Evolutionary conservation across 805 yeast species (phyloP), one percentile per base, ranked within the genome.

Genomic region (Monosporozyma aerobia): DNA sequence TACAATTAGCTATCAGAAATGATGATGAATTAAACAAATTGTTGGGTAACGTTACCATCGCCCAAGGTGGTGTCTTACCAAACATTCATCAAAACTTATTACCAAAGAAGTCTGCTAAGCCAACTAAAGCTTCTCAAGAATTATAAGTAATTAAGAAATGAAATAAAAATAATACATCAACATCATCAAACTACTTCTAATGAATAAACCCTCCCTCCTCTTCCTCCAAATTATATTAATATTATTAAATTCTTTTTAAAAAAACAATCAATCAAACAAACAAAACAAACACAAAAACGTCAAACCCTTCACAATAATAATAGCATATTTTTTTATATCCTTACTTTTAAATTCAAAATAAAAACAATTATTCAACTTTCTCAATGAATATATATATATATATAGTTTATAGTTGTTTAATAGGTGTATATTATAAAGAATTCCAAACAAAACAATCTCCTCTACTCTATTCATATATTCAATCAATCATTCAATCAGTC

Each of bases 11-110:
- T 75, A 90, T 90, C 81, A 88, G 98, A 82, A 92, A 90, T 72
- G 98, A 92, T 81, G 97, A 92, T 78, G 97, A 92, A 77, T 82
- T 92, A 75, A 90, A 92, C 87, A 90, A 87, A 76, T 82, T 90
- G 67, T 80, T 92, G 61, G 83, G 85, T 59, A 89, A 89, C 73
- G 99, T 92, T 61, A 90, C 97, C 60, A 92, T 90, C 68, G 97
- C 97, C 63, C 95, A 90, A 77, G 97, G 97, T 85, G 97, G 97
- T 87, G 97, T 92, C 67, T 82, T 90, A 75, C 97, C 97, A 79
- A 88, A 89, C 84, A 87, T 90, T 72, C 96, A 88, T 78, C 89
- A 84, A 77, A 84, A 85, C 79, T 84, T 90, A 74, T 83, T 90
- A 69, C 90, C 92, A 73, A 80, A 85, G 79, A 84, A 83, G 78